A percentile compares a stretch with the other conserved stretches of the same genome.
Conservation (phyloP, 2,329 filamentous ascomycete species). For the Trichoderma afroharzianum region DNA sequence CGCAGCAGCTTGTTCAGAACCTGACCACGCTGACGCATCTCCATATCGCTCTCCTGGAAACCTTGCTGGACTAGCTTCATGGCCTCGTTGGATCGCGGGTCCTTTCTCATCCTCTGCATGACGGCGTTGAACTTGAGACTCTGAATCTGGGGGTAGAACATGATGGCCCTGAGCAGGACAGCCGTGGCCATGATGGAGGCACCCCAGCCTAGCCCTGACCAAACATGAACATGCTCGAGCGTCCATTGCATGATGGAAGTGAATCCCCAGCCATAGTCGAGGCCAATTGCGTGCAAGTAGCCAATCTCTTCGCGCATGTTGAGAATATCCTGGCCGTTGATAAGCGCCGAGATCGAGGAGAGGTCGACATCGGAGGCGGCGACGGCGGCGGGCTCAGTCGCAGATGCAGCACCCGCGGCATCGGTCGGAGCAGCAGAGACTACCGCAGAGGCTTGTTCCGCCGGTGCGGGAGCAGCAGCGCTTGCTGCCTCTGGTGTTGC, state of each 20-base stretch:
- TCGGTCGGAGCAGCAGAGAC: constrained; percentile 16
- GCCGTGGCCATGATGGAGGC: constrained; percentile 65
- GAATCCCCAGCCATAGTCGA: constrained; percentile 84
- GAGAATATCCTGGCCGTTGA: constrained; percentile 44
- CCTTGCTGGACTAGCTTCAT: constrained; percentile 50
- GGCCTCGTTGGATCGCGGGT: constrained; percentile 49
- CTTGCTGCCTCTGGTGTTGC: constrained; percentile 22
- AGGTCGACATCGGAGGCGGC: constrained; percentile 33
- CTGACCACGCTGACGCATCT: constrained; percentile 35
- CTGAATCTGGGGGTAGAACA: constrained; percentile 59
- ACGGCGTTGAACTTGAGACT: constrained; percentile 45
- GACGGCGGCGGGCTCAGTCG: constrained; percentile 24
- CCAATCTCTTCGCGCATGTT: constrained; percentile 72
- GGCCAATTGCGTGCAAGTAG: constrained; percentile 74
- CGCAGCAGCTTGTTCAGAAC: constrained; percentile 36
- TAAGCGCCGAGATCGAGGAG: constrained; percentile 32
- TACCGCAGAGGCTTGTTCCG: neutral
- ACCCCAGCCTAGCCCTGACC: constrained; percentile 76
- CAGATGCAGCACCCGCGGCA: constrained; percentile 19
- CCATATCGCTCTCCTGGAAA: constrained; percentile 41
- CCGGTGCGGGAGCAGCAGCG: constrained; percentile 15
- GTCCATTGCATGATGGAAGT: constrained; percentile 69
- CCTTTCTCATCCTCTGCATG: constrained; percentile 53
- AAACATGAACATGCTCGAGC: constrained; percentile 81
- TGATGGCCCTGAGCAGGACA: constrained; percentile 57